Base-by-base conservation (phyloP, 192 early-diverging fungal species). In the Entomortierella parvispora region DNA sequence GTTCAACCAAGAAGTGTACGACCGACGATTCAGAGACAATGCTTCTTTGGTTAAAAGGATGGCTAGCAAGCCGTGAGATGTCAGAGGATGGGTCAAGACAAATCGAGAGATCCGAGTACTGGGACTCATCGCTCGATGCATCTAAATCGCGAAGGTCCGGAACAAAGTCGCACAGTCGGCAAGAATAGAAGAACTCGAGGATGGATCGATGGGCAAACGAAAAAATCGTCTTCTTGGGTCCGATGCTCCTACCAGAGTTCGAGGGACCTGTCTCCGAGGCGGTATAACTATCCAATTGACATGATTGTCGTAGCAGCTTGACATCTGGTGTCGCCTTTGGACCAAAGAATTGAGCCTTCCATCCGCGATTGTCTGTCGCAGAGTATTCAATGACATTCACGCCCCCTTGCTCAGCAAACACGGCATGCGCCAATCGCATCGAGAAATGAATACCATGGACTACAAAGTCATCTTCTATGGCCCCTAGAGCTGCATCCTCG, bases 111-210 rank as follows among this genome's bases (percentile, higher is more conserved):
- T n/a, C n/a, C n/a, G n/a, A n/a, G n/a, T n/a, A n/a, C n/a, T n/a
- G n/a, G n/a, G n/a, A n/a, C n/a, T n/a, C n/a, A n/a, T n/a, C n/a
- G n/a, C n/a, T n/a, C n/a, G n/a, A n/a, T n/a, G n/a, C n/a, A 50
- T 50, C 48, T 6, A 50, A 20, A n/a, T 50, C 48, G 20, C 9
- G 11, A 17, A 20, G 20, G 20, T 50, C 48, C 48, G 6, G 48
- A 9, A 20, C 20, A 20, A 17, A 20, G 20, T 50, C 48, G 48
- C 48, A 50, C 18, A 50, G 48, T 23, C 48, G 48, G 6, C 0
- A 25, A 52, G 40, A 59, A 28, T 46, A 59, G 12, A 59, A 45
- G 15, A 42, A 59, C 58, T 59, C 58, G 9, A 59, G 58, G 0
- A 59, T 18, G 0, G 58, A 59, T 43, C 58, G 58, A 31, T 59